Evolutionary conservation across 176 grass and related monocot genomes (phyloP), one percentile per base, ranked within the genome.

Genomic region (Oropetium thomaeum): DNA sequence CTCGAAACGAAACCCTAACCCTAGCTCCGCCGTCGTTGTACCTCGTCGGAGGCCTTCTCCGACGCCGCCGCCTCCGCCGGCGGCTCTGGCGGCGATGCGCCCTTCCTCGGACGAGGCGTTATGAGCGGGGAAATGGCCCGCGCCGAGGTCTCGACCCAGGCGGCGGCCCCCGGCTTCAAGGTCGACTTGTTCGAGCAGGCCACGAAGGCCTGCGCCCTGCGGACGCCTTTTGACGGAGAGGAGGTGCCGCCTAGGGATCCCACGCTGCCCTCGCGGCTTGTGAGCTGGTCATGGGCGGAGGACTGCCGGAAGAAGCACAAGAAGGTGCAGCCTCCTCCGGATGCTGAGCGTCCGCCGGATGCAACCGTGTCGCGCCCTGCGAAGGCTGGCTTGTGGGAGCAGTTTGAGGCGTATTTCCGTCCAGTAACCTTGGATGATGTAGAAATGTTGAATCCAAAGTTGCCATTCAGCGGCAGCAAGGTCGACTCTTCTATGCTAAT

Each of bases 1-100:
- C 71, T 86, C 63, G 77, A 52, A 55, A 79, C 88, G 82, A 92
- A 97, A 97, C 92, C 92, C 92, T 95, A 95, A 90, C 96, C 89
- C 96, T 90, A 99, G 79, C 71, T 62, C 67, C 69, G 65, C 12
- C 81, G 35, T 71, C 65, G 71, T 59, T 20, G 31, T 45, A 16
- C 67, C 34, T 58, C 43, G 83, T 62, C 79, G 79, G 82, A 86
- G 68, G 74, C 34, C 77, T 52, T 29, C 68, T 40, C 64, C 70
- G 23, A 27, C 33, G 52, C 31, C 17, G 28, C 26, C 28, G 73
- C 30, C 12, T 44, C 43, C 78, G 8, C 58, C 27, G 81, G 23
- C 79, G 86, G 45, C 92, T 49, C 35, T 73, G 43, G 65, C 51
- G 26, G 81, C 55, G 65, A 92, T 89, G 89, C 62, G 34, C 53